Conservation (phyloP, 495 filamentous ascomycete genomes). For the Evansstolkia leycettana region DNA sequence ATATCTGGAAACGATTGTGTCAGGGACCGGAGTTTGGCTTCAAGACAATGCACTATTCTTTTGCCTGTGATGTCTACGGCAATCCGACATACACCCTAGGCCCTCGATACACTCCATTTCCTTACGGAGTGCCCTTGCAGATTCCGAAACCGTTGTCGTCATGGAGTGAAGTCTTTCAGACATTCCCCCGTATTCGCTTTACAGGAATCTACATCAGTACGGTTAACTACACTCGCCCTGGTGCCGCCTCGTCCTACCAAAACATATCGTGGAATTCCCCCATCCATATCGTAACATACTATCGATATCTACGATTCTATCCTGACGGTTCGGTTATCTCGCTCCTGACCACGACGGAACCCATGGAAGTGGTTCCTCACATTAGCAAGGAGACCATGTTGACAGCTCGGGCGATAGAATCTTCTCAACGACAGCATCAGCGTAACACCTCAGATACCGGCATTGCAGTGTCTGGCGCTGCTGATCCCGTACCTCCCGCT, state of each 20-base stretch:
- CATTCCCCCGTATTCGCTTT: constrained; percentile 78
- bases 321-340: constrained; percentile 74
- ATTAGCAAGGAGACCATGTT: constrained; percentile 43
- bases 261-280: constrained; percentile 62
- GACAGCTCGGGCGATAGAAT: constrained; percentile 13
- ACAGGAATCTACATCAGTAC: constrained; percentile 93
- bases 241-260: constrained; percentile 46
- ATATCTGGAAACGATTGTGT: constrained; percentile 78
- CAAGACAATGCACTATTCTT: constrained; percentile 74
- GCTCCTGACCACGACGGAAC: constrained; percentile 67
- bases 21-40: constrained; percentile 62
- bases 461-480: constrained; percentile 19
- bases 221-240: constrained; percentile 83
- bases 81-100: constrained; percentile 34
- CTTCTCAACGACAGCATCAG: constrained; percentile 17
- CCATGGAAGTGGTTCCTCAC: constrained; percentile 69
- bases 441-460: constrained; percentile 25
- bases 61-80: constrained; percentile 50
- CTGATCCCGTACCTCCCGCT: constrained; percentile 24
- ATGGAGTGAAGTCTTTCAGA: constrained; percentile 58
- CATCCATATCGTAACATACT: constrained; percentile 94
- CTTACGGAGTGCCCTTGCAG: constrained; percentile 14
- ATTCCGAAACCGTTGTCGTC: constrained; percentile 26
- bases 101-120: constrained; percentile 30
- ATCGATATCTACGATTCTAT: constrained; percentile 91